Percentiles rank a stretch among this genome's conserved stretches.
phyloP scores from a whole-genome alignment of 2,329 filamentous ascomycete species.

The Aspergillus sp. region DNA sequence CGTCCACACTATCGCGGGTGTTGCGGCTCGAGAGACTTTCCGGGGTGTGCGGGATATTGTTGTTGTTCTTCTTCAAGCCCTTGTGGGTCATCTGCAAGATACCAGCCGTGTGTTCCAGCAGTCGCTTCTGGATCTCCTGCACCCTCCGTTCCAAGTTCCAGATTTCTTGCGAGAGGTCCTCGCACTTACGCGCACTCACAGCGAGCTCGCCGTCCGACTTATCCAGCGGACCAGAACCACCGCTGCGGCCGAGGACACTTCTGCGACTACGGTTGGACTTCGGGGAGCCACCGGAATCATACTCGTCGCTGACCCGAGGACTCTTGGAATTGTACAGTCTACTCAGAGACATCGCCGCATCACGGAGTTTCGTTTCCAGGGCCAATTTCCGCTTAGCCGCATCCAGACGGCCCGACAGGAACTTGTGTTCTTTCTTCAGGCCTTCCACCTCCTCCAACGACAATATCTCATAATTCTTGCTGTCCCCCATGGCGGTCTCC shows the following conservation, averaged over 20 bases:
- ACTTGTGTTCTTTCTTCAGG: constrained; percentile 80
- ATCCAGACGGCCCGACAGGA: constrained; percentile 74
- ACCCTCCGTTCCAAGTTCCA: constrained; percentile 75
- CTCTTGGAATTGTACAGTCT: constrained; percentile 70
- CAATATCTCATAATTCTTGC: constrained; percentile 78
- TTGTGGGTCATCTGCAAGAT: constrained; percentile 89
- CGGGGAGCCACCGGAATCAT: constrained; percentile 33
- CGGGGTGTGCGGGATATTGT: constrained; percentile 66
- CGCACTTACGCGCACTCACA: constrained; percentile 75
- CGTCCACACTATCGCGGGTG: constrained; percentile 51
- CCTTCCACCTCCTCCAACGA: constrained; percentile 89
- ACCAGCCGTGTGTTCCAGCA: constrained; percentile 88
- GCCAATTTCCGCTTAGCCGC: constrained; percentile 78
- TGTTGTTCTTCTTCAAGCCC: constrained; percentile 61
- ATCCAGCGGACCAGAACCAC: constrained; percentile 35
- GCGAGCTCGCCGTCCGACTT: constrained; percentile 73
- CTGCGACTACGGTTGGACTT: constrained; percentile 55
- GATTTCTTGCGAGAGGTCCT: constrained; percentile 78
- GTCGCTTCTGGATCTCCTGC: constrained; percentile 69
- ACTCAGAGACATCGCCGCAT: constrained; percentile 84
- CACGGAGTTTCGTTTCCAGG: constrained; percentile 89
- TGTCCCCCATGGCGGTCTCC: constrained; percentile 89
- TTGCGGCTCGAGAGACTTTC: constrained; percentile 70
- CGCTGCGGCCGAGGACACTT: constrained; percentile 49
- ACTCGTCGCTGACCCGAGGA: constrained; percentile 50